Percentiles rank a stretch among this genome's conserved stretches.
These are phyloP conservation scores for Suhomyces choctaworum DNA, from an alignment of 1,139 yeast genomes.

Conservation along the genomic window DNA sequence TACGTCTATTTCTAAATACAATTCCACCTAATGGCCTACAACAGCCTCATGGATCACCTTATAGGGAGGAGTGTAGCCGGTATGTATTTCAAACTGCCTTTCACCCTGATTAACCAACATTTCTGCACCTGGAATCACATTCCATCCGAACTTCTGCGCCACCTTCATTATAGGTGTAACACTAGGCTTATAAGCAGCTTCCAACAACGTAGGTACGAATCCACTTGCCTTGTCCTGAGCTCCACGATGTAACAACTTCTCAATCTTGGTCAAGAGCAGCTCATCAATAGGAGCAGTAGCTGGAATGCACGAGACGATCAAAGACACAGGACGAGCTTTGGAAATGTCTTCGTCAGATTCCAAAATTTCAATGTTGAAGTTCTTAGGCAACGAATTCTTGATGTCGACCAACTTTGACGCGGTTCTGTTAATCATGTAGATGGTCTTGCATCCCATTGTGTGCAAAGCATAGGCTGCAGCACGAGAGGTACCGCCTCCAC, in stretches of 20 bases:
- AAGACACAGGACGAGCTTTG: slow-evolving; percentile 47
- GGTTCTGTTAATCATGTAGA: slow-evolving; percentile 84
- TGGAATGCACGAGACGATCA: slow-evolving; percentile 85
- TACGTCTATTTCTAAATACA: slow-evolving; percentile 6
- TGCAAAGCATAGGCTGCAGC: slow-evolving; percentile 91
- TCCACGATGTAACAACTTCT: slow-evolving; percentile 47
- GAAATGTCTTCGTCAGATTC: slow-evolving; percentile 49
- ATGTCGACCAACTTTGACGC: slow-evolving; percentile 61
- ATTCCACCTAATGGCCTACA: slow-evolving; percentile 3
- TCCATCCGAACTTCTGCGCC: slow-evolving; percentile 69
- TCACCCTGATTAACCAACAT: slow-evolving; percentile 94
- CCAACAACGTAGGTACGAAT: slow-evolving; percentile 62
- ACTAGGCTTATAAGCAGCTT: slow-evolving; percentile 91
- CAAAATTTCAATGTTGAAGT: slow-evolving; percentile 60
- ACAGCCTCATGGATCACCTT: slow-evolving; percentile 62
- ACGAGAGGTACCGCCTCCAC: slow-evolving; percentile 97
- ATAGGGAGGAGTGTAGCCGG: slow-evolving; percentile 68
- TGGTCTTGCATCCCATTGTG: slow-evolving; percentile 71
- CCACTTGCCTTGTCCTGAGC: slow-evolving; percentile 26
- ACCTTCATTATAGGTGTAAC: slow-evolving; percentile 81
- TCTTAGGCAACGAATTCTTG: slow-evolving; percentile 58
- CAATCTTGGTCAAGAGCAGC: slow-evolving; percentile 46
- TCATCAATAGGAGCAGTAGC: slow-evolving; percentile 77
- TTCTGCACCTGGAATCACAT: slow-evolving; percentile 79
- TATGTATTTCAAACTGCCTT: slow-evolving; percentile 79